Percentiles rank a stretch among this genome's conserved stretches.
Conservation (phyloP, 2,329 filamentous ascomycete genomes). For the Capronia epimyces region DNA sequence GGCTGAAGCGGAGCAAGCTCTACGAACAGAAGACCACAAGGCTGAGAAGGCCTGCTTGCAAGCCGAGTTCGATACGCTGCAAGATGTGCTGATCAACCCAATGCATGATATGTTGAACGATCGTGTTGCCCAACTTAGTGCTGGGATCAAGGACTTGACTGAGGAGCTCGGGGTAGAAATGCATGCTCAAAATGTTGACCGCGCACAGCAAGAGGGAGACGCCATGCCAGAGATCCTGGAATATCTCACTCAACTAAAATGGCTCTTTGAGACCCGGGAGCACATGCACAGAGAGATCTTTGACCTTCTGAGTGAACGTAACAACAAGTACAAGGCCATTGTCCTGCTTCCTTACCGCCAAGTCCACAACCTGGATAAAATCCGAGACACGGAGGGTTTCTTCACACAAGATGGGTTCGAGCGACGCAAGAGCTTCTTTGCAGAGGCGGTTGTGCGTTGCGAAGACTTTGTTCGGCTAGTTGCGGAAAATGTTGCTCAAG, state of each 20-base stretch:
- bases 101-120: conserved; percentile 73
- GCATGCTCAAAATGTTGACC: conserved; percentile 64
- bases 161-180: conserved; percentile 67
- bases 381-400: conserved; percentile 72
- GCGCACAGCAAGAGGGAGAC: conserved; percentile 89
- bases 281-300: conserved; percentile 77
- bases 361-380: conserved; percentile 67
- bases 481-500: conserved; percentile 76
- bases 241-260: conserved; percentile 89
- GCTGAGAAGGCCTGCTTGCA: conserved; percentile 69
- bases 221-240: conserved; percentile 91
- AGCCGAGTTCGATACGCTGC: conserved; percentile 76
- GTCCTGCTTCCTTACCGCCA: conserved; percentile 77
- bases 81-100: conserved; percentile 74
- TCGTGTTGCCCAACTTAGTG: conserved; percentile 66
- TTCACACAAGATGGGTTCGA: conserved; percentile 73
- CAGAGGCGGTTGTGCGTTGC: conserved; percentile 65
- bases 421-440: conserved; percentile 64
- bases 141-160: conserved; percentile 71
- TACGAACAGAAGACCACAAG: conserved; percentile 63
- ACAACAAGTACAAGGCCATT: conserved; percentile 78
- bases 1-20: conserved; percentile 71
- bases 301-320: conserved; percentile 76
- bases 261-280: conserved; percentile 95
- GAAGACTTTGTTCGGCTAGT: conserved; percentile 73